Conservation (phyloP, 2,329 filamentous ascomycete species). For the Arthrobotrys conoides region DNA sequence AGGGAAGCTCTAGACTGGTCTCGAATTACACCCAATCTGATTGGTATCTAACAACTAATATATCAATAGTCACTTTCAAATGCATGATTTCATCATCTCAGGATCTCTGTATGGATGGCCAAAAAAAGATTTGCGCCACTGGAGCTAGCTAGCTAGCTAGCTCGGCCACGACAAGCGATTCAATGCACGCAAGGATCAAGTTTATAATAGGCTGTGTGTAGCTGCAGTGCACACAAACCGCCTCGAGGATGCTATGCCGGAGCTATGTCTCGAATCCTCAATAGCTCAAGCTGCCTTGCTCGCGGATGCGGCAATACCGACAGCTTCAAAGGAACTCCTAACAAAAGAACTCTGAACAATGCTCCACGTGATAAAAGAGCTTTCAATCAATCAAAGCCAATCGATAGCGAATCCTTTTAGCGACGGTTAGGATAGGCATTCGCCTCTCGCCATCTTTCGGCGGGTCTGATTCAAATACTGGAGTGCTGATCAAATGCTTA, state of each 20-base stretch:
- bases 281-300: constrained; percentile 20
- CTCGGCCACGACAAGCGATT: neutral
- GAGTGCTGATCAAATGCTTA: constrained; percentile 45
- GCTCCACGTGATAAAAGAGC: constrained; percentile 26
- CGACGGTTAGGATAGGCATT: constrained; percentile 31
- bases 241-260: neutral
- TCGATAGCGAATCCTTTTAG: constrained; percentile 27
- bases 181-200: neutral
- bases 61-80: neutral
- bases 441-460: constrained; percentile 50
- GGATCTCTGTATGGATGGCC: neutral
- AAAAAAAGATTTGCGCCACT: constrained; percentile 4
- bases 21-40: too few species aligned
- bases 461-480: constrained; percentile 47
- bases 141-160: neutral
- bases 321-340: constrained; percentile 14
- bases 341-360: neutral
- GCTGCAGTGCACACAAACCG: neutral
- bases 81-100: constrained; percentile 1
- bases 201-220: neutral
- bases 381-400: constrained; percentile 1
- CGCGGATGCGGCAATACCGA: constrained; percentile 16
- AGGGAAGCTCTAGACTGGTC: too few species aligned
- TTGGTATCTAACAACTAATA: neutral
- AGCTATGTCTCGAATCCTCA: constrained; percentile 6